Evolutionary conservation across 106 monocot genomes (phyloP).

Genomic region (Dioscorea alata): DNA sequence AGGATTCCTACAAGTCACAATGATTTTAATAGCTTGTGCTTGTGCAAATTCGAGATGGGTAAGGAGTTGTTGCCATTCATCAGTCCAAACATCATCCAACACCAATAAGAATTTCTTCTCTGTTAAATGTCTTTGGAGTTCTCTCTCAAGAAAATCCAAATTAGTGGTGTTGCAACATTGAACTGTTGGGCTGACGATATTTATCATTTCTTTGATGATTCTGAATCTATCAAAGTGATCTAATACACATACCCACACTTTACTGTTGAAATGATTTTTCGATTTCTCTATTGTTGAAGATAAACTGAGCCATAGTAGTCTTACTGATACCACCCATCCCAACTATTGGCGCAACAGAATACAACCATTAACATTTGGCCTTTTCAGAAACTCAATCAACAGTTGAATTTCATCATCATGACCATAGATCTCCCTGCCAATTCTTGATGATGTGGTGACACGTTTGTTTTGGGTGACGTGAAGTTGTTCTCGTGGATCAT

Average conservation of each 20-base stretch:
- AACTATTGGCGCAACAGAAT: slow-evolving; percentile 7
- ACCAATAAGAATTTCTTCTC: no score
- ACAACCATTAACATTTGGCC: neutral
- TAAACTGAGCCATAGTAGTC: slow-evolving; percentile 19
- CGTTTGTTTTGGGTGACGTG: neutral
- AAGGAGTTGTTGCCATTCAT: no score
- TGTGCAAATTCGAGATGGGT: no score
- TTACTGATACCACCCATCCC: slow-evolving; percentile 19
- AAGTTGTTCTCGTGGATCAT: no score
- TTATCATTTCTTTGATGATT: slow-evolving; percentile 11
- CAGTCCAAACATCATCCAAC: no score
- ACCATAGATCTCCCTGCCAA: neutral
- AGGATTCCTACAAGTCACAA: slow-evolving; percentile 20
- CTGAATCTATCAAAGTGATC: no score
- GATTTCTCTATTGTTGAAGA: slow-evolving; percentile 10
- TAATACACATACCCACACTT: slow-evolving; percentile 22
- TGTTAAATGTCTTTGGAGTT: slow-evolving; percentile 14
- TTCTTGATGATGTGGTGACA: no score
- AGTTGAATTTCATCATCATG: neutral
- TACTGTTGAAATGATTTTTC: slow-evolving; percentile 6
- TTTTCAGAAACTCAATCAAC: neutral
- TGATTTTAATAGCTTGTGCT: no score
- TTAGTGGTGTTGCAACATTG: slow-evolving; percentile 10
- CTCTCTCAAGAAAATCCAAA: no score
- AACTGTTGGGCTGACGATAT: neutral